Base-by-base conservation (phyloP, 2,329 filamentous ascomycete species). In the Diplodia mutila region DNA sequence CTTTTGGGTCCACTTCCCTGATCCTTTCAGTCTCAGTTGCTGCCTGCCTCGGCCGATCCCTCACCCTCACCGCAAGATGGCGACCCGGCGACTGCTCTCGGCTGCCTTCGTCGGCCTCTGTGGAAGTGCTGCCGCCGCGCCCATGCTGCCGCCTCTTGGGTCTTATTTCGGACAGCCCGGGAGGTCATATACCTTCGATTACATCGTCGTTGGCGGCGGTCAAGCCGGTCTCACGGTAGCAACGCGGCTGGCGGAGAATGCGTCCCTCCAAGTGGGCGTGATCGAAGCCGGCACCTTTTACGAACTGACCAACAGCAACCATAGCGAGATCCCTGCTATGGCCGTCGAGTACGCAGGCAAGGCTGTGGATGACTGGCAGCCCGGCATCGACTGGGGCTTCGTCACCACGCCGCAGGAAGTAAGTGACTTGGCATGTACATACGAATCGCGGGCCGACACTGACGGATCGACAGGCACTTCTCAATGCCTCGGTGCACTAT, bases 231-330 rank as follows among this genome's bases (percentile, higher is more conserved):
- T 78, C n/a, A 59, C 76, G 1, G 39, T 77, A 2, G 77, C 76
- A 1, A 73, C 75, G 48, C 73, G 72, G 21, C 69, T 78, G 21
- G 70, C 71, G 18, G 59, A 75, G 46, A 70, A 72, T 23, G 67
- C 65, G 16, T 14, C 14, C 37, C 63, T 69, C 12, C 71, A 69
- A 0, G 73, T 79, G 29, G 76, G 75, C 0, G 70, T 78, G 1
- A 71, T 78, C 54, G 76, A 79, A 71, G 77, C 76, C 8, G 77
- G 77, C 1, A 54, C 29, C 14, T 76, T 75, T 65, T 75, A 75
- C 59, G 72, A 77, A 52, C 37, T 74, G n/a, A 46, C 21, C 51
- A 74, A 74, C 55, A 70, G 71, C 4, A 75, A 75, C 52, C 49
- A 57, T 8, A 71, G 69, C n/a, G 66, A 71, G 37, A 70, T 76